Conservation (phyloP, 2,329 filamentous ascomycete species). For the Lachnellula arida region DNA sequence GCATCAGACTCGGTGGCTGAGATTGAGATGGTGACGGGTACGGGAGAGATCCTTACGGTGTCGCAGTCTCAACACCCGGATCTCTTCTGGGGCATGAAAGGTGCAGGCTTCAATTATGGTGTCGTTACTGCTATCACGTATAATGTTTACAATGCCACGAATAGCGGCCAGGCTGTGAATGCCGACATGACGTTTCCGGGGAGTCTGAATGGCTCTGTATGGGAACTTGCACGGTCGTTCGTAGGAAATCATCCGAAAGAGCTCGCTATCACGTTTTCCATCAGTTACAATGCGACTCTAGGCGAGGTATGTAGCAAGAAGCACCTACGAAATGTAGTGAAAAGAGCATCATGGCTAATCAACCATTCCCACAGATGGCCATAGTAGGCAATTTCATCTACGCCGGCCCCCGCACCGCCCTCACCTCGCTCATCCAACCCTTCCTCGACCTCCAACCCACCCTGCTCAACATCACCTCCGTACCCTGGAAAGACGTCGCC, state of each 20-base stretch:
- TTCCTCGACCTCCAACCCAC: neutral
- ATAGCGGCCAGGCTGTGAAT: neutral
- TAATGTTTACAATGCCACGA: neutral
- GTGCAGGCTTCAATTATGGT: constrained; percentile 23
- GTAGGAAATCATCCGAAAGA: neutral
- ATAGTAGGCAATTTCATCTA: constrained; percentile 1
- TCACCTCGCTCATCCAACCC: neutral
- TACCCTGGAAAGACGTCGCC: neutral
- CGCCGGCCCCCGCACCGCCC: neutral
- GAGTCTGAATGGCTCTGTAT: neutral
- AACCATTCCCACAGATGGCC: neutral
- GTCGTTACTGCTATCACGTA: constrained; percentile 26
- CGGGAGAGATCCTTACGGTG: constrained; percentile 24
- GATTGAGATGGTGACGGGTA: constrained; percentile 33
- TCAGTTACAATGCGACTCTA: neutral
- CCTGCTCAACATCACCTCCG: neutral
- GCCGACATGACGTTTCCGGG: constrained; percentile 1
- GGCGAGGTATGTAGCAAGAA: neutral
- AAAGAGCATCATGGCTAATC: neutral
- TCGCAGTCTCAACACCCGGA: constrained; percentile 25
- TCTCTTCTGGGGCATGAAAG: constrained; percentile 32
- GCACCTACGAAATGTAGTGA: neutral
- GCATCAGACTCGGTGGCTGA: constrained; percentile 23
- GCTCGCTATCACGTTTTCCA: neutral
- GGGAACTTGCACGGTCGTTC: neutral